These are phyloP conservation scores for Nectriaceae sp. DNA, from an alignment of 2,329 filamentous ascomycete genomes.

Conservation along the genomic window DNA sequence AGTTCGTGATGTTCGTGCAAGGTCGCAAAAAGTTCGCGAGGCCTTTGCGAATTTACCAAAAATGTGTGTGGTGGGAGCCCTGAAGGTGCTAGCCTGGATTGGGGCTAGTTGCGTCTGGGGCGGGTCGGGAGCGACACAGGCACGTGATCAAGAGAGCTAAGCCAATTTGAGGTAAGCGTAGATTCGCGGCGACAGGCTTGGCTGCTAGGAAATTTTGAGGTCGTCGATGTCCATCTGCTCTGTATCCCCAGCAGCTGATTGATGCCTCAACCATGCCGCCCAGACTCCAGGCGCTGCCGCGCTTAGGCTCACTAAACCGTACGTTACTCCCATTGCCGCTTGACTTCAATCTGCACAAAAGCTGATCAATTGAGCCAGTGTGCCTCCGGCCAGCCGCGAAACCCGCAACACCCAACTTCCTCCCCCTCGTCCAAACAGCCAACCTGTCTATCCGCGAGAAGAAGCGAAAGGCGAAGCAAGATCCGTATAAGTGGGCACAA, in stretches of 20 bases:
- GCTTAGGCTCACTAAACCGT: conserved; percentile 63
- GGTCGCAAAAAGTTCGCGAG: conserved; percentile 47
- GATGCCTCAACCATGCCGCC: conserved; percentile 61
- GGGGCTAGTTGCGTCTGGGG: conserved; percentile 17
- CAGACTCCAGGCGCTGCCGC: conserved; percentile 62
- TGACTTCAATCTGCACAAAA: neutral
- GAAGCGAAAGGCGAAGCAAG: conserved; percentile 67
- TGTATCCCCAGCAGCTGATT: conserved; percentile 22
- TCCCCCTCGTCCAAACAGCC: conserved; percentile 66
- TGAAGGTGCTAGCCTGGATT: conserved; percentile 29
- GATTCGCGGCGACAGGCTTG: conserved; percentile 12
- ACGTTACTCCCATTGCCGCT: conserved; percentile 32
- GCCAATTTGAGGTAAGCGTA: conserved; percentile 3
- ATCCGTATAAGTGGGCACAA: conserved; percentile 82
- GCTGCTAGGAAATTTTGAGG: conserved; percentile 38
- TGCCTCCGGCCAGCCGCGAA: conserved; percentile 58
- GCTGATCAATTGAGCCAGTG: conserved; percentile 46
- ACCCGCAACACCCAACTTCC: conserved; percentile 48
- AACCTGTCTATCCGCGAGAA: conserved; percentile 63
- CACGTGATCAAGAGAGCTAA: conserved; percentile 36
- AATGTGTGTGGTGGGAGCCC: conserved; percentile 44
- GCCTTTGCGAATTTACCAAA: conserved; percentile 35
- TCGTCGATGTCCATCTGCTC: conserved; percentile 20
- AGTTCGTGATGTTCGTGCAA: conserved; percentile 29
- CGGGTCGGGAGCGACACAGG: neutral